Base-by-base conservation (phyloP, 2,329 filamentous ascomycete species). In the Arthrobotrys sinensis region DNA sequence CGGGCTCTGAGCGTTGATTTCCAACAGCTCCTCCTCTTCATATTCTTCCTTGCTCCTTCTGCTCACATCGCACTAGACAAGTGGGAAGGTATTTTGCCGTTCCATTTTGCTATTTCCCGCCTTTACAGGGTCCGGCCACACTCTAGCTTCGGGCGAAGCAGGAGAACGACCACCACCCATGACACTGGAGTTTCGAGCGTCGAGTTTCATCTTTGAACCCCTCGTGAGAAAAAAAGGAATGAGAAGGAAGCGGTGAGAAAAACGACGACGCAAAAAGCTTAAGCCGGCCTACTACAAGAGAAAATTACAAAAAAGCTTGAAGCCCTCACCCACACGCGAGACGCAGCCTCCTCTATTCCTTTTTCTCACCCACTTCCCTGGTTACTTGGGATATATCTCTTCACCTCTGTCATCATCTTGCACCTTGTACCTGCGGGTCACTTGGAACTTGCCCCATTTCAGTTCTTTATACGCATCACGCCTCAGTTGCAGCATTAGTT, bases 51-150 rank as follows among this genome's bases (percentile, higher is more conserved):
- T 65, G 60, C 71, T 43, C 46, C 19, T 28, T 28, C 24, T 68
- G 45, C 50, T 71, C 73, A 36, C 34, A 34, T 66, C 46, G 19
- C 63, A 53, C 52, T 64, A 45, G 45, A 71, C n/a, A 77, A 71
- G 73, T 65, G 66, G 73, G 66, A 77, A 77, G 73, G 66, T 77
- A 71, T 77, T 77, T 77, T 77, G 73, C 73, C 73, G 73, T 77
- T 77, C 63, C 63, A 36, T 72, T 43, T 38, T 38, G 34, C 57
- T 66, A 65, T 67, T 78, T 72, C 75, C 75, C 67, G 67, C 63
- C 67, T 72, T 66, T 72, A 53, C 67, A 78, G 75, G 75, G 75
- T 71, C 73, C 62, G 66, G 73, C 66, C 66, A 77, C 73, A 77
- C 73, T 60, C 57, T 55, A 69, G 60, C 62, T 71, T 62, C 66